Conservation (phyloP, 116 monocot genomes). For the Posidonia oceanica region DNA sequence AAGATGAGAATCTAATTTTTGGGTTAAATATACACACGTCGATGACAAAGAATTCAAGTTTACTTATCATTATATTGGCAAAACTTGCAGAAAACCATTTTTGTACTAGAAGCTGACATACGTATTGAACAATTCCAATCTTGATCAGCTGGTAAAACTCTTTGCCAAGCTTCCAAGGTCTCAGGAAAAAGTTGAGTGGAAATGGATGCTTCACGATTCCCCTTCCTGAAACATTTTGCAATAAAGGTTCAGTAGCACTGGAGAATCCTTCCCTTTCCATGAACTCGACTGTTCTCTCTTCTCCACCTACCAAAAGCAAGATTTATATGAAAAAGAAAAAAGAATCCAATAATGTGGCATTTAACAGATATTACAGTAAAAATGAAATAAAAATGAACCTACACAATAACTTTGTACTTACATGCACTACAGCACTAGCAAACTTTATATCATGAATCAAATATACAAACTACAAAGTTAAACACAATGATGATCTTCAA, state of each 20-base stretch:
- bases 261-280: conserved; percentile 51
- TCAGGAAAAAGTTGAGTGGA: conserved; percentile 48
- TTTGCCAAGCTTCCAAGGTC: conserved; percentile 57
- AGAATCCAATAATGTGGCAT: not conserved
- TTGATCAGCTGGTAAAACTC: conserved; percentile 54
- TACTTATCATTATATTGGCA: not conserved
- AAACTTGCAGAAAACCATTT: conserved; percentile 1
- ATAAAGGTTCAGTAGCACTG: conserved; percentile 28
- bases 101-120: conserved; percentile 16
- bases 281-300: conserved; percentile 56
- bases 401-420: too few relatives aligned
- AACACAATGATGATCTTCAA: too few relatives aligned
- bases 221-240: conserved; percentile 26
- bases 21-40: not conserved
- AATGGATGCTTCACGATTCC: conserved; percentile 56
- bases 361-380: too few relatives aligned
- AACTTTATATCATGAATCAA: too few relatives aligned
- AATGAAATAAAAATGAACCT: too few relatives aligned
- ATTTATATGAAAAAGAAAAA: not conserved
- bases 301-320: conserved; percentile 33
- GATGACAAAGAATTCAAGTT: not conserved
- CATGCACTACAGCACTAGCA: too few relatives aligned
- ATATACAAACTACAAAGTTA: too few relatives aligned
- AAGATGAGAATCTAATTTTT: not conserved
- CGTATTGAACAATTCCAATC: conserved; percentile 74